Evolutionary conservation across 2,329 filamentous ascomycete species (phyloP), one percentile per base, ranked within the genome.

Genomic region (Penicillium sp.): DNA sequence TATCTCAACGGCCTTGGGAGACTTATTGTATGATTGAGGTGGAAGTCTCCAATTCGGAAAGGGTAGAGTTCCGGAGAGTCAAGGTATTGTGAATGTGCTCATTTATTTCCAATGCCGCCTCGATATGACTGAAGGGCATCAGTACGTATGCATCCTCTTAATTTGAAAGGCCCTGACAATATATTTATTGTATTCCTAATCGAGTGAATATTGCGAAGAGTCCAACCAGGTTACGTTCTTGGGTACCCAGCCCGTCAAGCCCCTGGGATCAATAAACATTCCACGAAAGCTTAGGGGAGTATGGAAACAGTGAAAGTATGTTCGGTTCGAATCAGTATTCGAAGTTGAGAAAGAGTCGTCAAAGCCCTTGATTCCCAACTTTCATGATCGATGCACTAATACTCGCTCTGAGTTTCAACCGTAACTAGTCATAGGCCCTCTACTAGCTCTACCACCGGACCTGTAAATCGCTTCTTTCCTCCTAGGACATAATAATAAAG

Each of bases 401-500:
- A 29, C 29, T 29, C 29, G 9, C 29, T 29, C 10, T 3, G 8
- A 29, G 7, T 4, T 9, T 7, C 1, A 29, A 12, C 29, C 4
- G 29, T 29, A 29, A 5, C 16, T 21, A 45, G n/a, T 55, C n/a
- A 60, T n/a, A 59, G 32, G 29, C 46, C 56, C 46, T 57, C 56
- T 2, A 41, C 54, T 9, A 63, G 16, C 34, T 59, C 57, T 25
- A 63, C 54, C 21, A 57, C 50, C 3, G 60, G 59, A 4, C 60
- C 59, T 0, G 41, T 53, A 23, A 63, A 63, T n/a, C 41, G 51
- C 13, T 23, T 56, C 48, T 60, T 63, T 13, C 60, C 60, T 9
- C 52, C 57, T 2, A 53, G 32, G 3, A 57, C 9, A 46, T 60
- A 62, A 48, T 60, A 63, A 35, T 63, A 63, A 3, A 61, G 13